Conservation (phyloP, 2,329 filamentous ascomycete genomes). For the Trichoderma citrinoviride region DNA sequence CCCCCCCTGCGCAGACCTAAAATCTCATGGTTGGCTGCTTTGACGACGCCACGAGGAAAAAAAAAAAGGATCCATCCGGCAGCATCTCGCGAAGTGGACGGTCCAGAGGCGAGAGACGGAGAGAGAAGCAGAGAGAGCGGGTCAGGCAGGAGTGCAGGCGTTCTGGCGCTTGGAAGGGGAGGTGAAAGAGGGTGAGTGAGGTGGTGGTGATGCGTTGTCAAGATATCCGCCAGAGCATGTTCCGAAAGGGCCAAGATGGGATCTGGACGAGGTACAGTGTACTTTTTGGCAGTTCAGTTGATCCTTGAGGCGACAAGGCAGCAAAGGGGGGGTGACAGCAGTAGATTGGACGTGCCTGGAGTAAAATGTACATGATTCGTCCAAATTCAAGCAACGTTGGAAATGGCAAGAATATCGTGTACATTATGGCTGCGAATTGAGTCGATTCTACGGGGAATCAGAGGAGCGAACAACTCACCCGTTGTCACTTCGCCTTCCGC, state of each 20-base stretch:
- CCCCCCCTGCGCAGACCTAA: slow-evolving; percentile 12
- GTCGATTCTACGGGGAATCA: not conserved
- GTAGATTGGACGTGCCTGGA: not conserved
- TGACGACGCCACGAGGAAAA: slow-evolving; percentile 14
- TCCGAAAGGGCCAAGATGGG: slow-evolving; percentile 26
- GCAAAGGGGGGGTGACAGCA: slow-evolving; percentile 1
- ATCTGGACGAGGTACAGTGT: not conserved
- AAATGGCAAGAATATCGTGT: not conserved
- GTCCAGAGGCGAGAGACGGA: not conserved
- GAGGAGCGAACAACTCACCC: no score
- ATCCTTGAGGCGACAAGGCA: not conserved
- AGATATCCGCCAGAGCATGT: slow-evolving; percentile 36
- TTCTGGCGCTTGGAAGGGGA: not conserved
- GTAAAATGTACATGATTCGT: not conserved
- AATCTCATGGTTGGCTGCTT: slow-evolving; percentile 18
- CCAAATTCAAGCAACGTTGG: not conserved
- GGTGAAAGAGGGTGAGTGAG: not conserved
- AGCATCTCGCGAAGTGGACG: not conserved
- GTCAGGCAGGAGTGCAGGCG: slow-evolving; percentile 31
- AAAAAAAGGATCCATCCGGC: slow-evolving; percentile 4
- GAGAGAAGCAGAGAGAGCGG: slow-evolving; percentile 26
- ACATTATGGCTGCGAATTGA: not conserved
- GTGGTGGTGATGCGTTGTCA: slow-evolving; percentile 53
- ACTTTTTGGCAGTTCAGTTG: not conserved
- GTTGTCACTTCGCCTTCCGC: not conserved